Conservation (phyloP, 2,329 filamentous ascomycete genomes). For the Epichloe scottii region DNA sequence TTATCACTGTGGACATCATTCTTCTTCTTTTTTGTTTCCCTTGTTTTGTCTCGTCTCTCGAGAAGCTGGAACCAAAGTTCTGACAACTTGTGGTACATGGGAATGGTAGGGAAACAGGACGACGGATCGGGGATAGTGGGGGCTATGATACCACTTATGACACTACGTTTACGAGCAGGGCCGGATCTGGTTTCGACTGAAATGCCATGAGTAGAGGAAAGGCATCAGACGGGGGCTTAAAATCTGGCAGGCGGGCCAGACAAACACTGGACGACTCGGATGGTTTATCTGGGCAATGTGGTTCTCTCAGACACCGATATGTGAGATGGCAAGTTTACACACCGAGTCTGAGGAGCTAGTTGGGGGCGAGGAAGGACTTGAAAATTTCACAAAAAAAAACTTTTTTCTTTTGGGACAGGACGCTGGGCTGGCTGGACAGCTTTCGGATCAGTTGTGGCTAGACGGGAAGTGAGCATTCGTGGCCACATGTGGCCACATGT, state of each 20-base stretch:
- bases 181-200: neutral
- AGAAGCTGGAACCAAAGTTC: constrained; percentile 10
- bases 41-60: constrained; percentile 3
- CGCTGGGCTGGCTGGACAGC: constrained; percentile 6
- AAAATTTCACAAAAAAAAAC: constrained; percentile 17
- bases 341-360: neutral
- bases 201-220: neutral
- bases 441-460: constrained; percentile 5
- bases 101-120: constrained; percentile 7
- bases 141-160: constrained; percentile 25
- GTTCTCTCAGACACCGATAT: neutral
- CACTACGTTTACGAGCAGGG: constrained; percentile 14
- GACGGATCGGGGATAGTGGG: constrained; percentile 14
- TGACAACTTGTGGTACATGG: constrained; percentile 12
- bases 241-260: neutral
- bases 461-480: neutral
- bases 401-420: constrained; percentile 15
- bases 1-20: constrained; percentile 6
- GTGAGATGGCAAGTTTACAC: constrained; percentile 1
- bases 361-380: constrained; percentile 10
- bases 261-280: neutral
- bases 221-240: neutral
- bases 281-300: neutral
- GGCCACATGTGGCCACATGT: neutral
- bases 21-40: constrained; percentile 4